Evolutionary conservation across 306 rosid species (phyloP), one percentile per base, ranked within the genome.

Genomic region (Medicago truncatula): DNA sequence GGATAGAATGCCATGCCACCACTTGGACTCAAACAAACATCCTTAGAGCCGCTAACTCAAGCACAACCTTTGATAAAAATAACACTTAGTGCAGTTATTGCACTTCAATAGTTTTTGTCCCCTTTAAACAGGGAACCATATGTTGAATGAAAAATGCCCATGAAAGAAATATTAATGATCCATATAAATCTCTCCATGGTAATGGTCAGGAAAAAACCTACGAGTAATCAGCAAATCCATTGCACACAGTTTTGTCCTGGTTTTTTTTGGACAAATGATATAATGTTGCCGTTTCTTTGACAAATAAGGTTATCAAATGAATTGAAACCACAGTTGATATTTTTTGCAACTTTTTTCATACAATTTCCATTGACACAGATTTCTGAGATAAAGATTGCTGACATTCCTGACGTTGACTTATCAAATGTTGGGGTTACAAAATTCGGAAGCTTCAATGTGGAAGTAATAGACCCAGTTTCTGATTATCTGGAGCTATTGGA

Each of bases 401-500:
- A 92, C 47, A 89, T 92, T 86, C 89, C 96, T 50, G 97, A 96
- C 79, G 89, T 96, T 75, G 96, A 96, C 85, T 84, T 96, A 79
- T 90, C 99, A 46, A 72, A 68, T 49, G 71, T 83, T 76, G 98
- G 96, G 68, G 91, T 89, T 76, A 84, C 94, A 10, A 86, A 87
- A 77, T 85, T 47, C 43, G 97, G 94, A 78, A 88, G 87, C 81
- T 96, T 90, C 85, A 83, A 75, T 58, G 98, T 92, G 73, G 99
- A 96, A 88, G 99, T 96, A 63, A 74, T 96, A 69, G 92, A 92
- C 76, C 92, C 96, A 5, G 99, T 96, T 78, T 85, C 96, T 74
- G 98, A 96, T 76, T 96, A 96, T 86, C 77, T 92, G 87, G 99
- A 92, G 84, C 85, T 92, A 62, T 46, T 96, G 86, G 93, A 92